Conservation (phyloP, 768 basidiomycete species). For the Atractiella rhizophila region DNA sequence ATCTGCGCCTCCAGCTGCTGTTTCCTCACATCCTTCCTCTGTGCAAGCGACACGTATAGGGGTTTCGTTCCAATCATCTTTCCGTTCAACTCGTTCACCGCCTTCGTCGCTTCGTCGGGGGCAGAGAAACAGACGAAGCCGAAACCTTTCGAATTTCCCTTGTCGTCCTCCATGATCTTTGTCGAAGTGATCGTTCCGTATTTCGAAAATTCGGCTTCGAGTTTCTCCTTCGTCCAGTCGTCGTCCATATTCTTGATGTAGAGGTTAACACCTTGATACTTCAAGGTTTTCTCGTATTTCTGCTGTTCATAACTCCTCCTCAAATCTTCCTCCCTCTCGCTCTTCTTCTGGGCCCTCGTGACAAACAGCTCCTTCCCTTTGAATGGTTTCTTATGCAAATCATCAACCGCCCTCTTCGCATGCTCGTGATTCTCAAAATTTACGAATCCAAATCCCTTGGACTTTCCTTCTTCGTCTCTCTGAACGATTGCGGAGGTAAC, state of each 20-base stretch:
- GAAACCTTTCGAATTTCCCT: constrained; percentile 75
- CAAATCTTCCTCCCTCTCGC: constrained; percentile 90
- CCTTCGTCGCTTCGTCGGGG: constrained; percentile 96
- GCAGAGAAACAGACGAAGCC: constrained; percentile 98
- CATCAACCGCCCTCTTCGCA: constrained; percentile 68
- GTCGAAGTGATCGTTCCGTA: constrained; percentile 94
- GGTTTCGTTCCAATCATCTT: constrained; percentile 89
- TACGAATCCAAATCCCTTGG: constrained; percentile 95
- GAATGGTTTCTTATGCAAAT: constrained; percentile 58
- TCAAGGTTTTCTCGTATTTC: constrained; percentile 89
- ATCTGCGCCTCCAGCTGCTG: constrained; percentile 98
- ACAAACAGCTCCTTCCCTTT: constrained; percentile 81
- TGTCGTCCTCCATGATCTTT: constrained; percentile 98
- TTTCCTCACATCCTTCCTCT: constrained; percentile 88
- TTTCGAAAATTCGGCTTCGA: constrained; percentile 83
- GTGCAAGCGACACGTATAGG: constrained; percentile 91
- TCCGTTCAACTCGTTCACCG: constrained; percentile 99
- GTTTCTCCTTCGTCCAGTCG: constrained; percentile 83
- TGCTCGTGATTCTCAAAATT: constrained; percentile 85
- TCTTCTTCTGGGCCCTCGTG: constrained; percentile 89
- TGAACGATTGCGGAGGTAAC: constrained; percentile 76
- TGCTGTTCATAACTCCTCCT: constrained; percentile 79
- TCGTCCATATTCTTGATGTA: constrained; percentile 99
- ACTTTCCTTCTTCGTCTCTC: constrained; percentile 59
- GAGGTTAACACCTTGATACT: constrained; percentile 94